A percentile compares a stretch with the other conserved stretches of the same genome.
These are phyloP conservation scores for Taphrina populina DNA, from an alignment of 1,139 yeast genomes.

Conservation along the genomic window DNA sequence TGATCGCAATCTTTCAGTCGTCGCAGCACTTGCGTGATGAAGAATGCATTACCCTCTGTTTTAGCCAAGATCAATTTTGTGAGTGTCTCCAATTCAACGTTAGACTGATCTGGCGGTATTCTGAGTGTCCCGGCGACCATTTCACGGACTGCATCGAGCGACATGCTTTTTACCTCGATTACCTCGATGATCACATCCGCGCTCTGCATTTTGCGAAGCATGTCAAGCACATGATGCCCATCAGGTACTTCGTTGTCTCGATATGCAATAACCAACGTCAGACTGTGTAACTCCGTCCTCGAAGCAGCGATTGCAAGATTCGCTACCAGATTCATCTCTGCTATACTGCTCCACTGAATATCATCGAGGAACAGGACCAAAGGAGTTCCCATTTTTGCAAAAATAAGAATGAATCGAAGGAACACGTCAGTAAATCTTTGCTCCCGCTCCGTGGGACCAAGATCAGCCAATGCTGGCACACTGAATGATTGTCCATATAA, in stretches of 20 bases:
- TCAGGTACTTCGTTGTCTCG: slow-evolving; percentile 30
- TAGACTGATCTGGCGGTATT: slow-evolving; percentile 3
- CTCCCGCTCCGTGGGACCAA: slow-evolving; percentile 29
- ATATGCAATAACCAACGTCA: slow-evolving; percentile 20
- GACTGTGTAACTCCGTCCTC: background rate
- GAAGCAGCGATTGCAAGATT: slow-evolving; percentile 20
- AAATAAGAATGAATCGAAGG: slow-evolving; percentile 15
- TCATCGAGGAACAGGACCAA: slow-evolving; percentile 31
- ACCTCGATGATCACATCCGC: slow-evolving; percentile 9
- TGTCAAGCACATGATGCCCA: slow-evolving; percentile 17
- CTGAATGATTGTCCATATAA: slow-evolving; percentile 1
- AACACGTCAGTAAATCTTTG: slow-evolving; percentile 28
- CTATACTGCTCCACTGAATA: slow-evolving; percentile 27
- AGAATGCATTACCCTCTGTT: slow-evolving; percentile 32
- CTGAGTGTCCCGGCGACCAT: slow-evolving; percentile 28
- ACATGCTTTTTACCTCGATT: slow-evolving; percentile 19
- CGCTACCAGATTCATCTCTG: slow-evolving; percentile 18
- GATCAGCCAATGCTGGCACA: slow-evolving; percentile 16
- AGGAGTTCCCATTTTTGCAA: slow-evolving; percentile 23
- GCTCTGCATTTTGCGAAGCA: slow-evolving; percentile 6
- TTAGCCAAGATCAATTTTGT: slow-evolving; percentile 13
- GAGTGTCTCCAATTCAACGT: slow-evolving; percentile 23
- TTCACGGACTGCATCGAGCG: slow-evolving; percentile 12
- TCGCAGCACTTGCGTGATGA: slow-evolving; percentile 30
- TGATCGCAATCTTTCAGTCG: slow-evolving; percentile 7